Evolutionary conservation across 495 filamentous ascomycete genomes (phyloP).

Genomic region (Staphylotrichum tortipilum): DNA sequence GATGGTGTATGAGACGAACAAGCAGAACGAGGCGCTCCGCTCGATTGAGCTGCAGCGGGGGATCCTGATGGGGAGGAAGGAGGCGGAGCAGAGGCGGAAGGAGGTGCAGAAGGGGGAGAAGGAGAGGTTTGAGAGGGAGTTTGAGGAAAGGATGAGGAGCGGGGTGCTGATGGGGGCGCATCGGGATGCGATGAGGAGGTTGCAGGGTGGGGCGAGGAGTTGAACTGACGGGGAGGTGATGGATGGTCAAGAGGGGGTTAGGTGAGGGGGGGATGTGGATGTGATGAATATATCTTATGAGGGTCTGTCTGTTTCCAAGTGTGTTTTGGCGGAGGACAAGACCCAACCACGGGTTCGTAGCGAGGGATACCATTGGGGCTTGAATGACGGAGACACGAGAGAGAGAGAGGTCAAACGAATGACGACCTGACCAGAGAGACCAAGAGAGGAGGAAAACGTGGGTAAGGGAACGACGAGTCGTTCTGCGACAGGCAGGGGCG

Average conservation of each 20-base stretch:
- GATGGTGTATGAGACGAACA: neutral
- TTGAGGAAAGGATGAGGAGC: slow-evolving; percentile 69
- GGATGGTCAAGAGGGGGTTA: neutral
- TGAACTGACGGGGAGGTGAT: neutral
- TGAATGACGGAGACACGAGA: too few relatives aligned
- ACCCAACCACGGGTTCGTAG: too few relatives aligned
- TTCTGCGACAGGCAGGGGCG: too few relatives aligned
- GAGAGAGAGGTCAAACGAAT: too few relatives aligned
- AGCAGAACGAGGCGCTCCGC: slow-evolving; percentile 18
- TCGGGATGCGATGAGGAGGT: slow-evolving; percentile 67
- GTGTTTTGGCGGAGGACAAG: too few relatives aligned
- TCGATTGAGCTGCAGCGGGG: slow-evolving; percentile 39
- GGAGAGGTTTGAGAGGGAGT: slow-evolving; percentile 42
- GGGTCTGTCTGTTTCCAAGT: too few relatives aligned
- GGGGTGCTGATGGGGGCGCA: slow-evolving; percentile 70
- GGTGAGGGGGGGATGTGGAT: neutral
- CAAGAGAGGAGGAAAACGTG: too few relatives aligned
- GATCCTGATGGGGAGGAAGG: slow-evolving; percentile 34
- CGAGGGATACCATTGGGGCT: too few relatives aligned
- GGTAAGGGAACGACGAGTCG: too few relatives aligned
- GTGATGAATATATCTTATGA: too few relatives aligned
- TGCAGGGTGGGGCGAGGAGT: slow-evolving; percentile 66
- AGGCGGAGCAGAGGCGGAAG: slow-evolving; percentile 39
- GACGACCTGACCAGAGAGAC: too few relatives aligned
- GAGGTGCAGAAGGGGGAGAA: slow-evolving; percentile 36